phyloP scores from a whole-genome alignment of 2,329 filamentous ascomycete genomes.

The Helicocarpus griseus region DNA sequence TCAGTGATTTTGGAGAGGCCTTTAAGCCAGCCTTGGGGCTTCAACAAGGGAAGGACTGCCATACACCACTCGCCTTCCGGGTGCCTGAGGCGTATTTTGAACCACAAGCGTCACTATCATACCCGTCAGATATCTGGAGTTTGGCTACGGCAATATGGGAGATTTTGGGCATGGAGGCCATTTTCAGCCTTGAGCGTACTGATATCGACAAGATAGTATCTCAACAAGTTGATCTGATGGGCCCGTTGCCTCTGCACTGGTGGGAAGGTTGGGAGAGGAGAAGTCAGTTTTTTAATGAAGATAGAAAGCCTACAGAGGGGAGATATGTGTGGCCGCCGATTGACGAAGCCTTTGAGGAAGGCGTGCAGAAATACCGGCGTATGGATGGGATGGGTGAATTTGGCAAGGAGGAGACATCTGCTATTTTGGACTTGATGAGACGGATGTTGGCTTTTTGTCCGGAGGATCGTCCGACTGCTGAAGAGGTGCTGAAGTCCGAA shows the following conservation, averaged over 20 bases:
- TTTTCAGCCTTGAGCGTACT: constrained; percentile 10
- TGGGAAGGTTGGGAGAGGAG: constrained; percentile 13
- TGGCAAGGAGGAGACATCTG: constrained; percentile 2
- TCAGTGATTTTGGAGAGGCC: constrained; percentile 25
- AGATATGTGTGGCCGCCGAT: constrained; percentile 12
- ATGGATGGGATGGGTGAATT: constrained; percentile 6
- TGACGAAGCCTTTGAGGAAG: constrained; percentile 13
- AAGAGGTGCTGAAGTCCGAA: constrained; percentile 6
- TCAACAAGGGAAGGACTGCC: constrained; percentile 17
- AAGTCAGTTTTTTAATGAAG: constrained; percentile 10
- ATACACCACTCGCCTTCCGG: constrained; percentile 14
- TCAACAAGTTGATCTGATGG: constrained; percentile 14
- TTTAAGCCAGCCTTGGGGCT: constrained; percentile 16
- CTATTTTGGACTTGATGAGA: constrained; percentile 2
- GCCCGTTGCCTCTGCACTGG: constrained; percentile 14
- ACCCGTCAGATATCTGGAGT: constrained; percentile 21
- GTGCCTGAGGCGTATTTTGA: constrained; percentile 20
- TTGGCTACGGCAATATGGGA: constrained; percentile 20
- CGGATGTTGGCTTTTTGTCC: constrained; percentile 4
- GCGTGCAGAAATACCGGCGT: constrained; percentile 10
- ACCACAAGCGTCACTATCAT: constrained; percentile 13
- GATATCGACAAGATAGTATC: constrained; percentile 6
- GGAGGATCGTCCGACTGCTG: constrained; percentile 4
- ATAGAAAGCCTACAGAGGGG: constrained; percentile 9
- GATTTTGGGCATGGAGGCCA: constrained; percentile 19